Conservation (phyloP, 352 stramenopile genomes). For the Phytophthora pseudosyringae region DNA sequence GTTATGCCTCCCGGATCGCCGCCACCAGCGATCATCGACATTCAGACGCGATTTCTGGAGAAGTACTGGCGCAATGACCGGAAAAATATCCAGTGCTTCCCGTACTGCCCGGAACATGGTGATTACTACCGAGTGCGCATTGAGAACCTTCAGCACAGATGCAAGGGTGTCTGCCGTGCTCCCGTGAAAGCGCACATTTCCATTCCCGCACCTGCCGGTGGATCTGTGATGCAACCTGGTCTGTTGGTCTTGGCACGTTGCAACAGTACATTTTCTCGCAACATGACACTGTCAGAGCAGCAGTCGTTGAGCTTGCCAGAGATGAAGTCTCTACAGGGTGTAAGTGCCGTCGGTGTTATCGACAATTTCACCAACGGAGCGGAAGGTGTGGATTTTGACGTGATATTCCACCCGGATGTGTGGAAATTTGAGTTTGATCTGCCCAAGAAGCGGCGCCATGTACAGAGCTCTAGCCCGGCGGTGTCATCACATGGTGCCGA, state of each 20-base stretch:
- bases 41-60: constrained; percentile 84
- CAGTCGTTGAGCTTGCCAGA: constrained; percentile 55
- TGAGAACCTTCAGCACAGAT: constrained; percentile 81
- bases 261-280: constrained; percentile 85
- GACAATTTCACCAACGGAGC: constrained; percentile 54
- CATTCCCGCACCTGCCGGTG: constrained; percentile 46
- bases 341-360: constrained; percentile 73
- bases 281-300: constrained; percentile 58
- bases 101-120: constrained; percentile 88
- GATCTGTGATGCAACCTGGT: constrained; percentile 37
- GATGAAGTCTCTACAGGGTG: constrained; percentile 72
- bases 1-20: constrained; percentile 25
- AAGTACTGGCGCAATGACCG: constrained; percentile 94
- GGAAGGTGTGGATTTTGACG: constrained; percentile 69
- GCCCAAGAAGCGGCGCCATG: constrained; percentile 85
- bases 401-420: constrained; percentile 88
- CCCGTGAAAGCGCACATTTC: constrained; percentile 76
- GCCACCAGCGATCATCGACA: constrained; percentile 64
- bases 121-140: constrained; percentile 92
- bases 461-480: constrained; percentile 41
- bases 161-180: constrained; percentile 86
- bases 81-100: constrained; percentile 94
- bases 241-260: constrained; percentile 78
- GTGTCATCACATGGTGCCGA: constrained; percentile 26
- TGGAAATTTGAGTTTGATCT: constrained; percentile 92